Percentiles rank a stretch among this genome's conserved stretches.
Conservation (phyloP, 441 rosid genomes). For the Manihot esculenta region DNA sequence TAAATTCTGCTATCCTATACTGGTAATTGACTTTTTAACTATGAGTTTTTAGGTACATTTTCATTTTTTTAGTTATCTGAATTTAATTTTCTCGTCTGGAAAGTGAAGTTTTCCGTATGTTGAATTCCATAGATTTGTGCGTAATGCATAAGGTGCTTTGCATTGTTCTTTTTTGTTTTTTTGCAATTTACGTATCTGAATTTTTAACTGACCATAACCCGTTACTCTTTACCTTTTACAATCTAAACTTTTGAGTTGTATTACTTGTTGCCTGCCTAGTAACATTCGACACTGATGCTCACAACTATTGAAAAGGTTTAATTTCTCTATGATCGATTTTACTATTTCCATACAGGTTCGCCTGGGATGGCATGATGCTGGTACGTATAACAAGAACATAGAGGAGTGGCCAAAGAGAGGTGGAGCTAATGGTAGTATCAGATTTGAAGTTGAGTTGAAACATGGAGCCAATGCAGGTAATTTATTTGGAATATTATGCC, state of each 20-base stretch:
- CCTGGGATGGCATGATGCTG: conserved; percentile 96
- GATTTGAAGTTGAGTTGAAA: conserved; percentile 86
- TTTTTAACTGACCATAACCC: no score
- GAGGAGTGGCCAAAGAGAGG: conserved; percentile 92
- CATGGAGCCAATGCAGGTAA: conserved; percentile 97
- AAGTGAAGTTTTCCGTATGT: no score
- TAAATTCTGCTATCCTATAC: conserved; percentile 76
- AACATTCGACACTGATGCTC: neutral
- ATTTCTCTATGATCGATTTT: neutral
- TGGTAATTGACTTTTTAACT: conserved; percentile 56
- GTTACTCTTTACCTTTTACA: no score
- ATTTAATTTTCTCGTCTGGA: no score
- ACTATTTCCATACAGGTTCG: conserved; percentile 53
- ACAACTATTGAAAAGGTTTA: neutral
- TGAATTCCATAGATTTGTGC: neutral
- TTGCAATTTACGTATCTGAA: no score
- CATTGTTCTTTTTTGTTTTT: no score
- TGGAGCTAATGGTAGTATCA: conserved; percentile 92
- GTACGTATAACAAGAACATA: conserved; percentile 85
- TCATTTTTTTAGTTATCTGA: neutral
- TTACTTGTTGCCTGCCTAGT: neutral
- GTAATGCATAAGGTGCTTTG: no score
- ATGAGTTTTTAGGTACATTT: no score
- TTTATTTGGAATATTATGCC: neutral
- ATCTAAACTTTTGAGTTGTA: neutral